Conservation (phyloP, 1,284 basidiomycete genomes). For the Rhodotorula sp. region DNA sequence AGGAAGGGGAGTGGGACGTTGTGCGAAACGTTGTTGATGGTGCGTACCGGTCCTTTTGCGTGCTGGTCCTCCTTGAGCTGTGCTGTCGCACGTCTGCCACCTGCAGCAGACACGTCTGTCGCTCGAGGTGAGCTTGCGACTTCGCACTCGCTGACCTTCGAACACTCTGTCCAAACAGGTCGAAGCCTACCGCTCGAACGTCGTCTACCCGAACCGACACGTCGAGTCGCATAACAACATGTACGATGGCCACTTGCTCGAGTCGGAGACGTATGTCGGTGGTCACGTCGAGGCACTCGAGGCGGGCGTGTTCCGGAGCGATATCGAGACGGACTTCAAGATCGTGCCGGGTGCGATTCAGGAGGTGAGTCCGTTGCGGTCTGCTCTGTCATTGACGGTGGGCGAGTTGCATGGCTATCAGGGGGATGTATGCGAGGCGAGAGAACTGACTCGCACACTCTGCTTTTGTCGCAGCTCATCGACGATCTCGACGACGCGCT, state of each 20-base stretch:
- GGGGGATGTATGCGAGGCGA: too few species aligned
- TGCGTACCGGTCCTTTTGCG: slow-evolving; percentile 50
- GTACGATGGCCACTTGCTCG: slow-evolving; percentile 91
- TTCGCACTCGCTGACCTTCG: background rate
- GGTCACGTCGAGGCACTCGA: slow-evolving; percentile 98
- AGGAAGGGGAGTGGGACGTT: slow-evolving; percentile 94
- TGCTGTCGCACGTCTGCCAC: too few species aligned
- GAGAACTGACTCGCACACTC: background rate
- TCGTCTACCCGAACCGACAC: slow-evolving; percentile 98
- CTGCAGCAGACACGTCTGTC: too few species aligned
- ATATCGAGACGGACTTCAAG: slow-evolving; percentile 94
- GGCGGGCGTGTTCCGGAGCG: slow-evolving; percentile 95
- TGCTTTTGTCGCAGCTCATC: slow-evolving; percentile 68
- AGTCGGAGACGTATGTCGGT: slow-evolving; percentile 97
- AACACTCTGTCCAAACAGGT: slow-evolving; percentile 60
- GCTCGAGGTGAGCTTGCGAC: too few species aligned
- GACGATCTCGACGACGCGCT: slow-evolving; percentile 90
- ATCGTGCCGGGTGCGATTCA: slow-evolving; percentile 84
- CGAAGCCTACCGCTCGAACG: slow-evolving; percentile 85
- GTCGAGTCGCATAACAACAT: slow-evolving; percentile 90
- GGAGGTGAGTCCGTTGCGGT: slow-evolving; percentile 57
- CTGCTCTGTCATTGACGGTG: too few species aligned
- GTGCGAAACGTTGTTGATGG: slow-evolving; percentile 98
- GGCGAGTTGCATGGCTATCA: too few species aligned
- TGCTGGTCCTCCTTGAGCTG: too few species aligned